Evolutionary conservation across 305 asterid species (phyloP), one percentile per base, ranked within the genome.

Genomic region (Fraxinus platypoda): DNA sequence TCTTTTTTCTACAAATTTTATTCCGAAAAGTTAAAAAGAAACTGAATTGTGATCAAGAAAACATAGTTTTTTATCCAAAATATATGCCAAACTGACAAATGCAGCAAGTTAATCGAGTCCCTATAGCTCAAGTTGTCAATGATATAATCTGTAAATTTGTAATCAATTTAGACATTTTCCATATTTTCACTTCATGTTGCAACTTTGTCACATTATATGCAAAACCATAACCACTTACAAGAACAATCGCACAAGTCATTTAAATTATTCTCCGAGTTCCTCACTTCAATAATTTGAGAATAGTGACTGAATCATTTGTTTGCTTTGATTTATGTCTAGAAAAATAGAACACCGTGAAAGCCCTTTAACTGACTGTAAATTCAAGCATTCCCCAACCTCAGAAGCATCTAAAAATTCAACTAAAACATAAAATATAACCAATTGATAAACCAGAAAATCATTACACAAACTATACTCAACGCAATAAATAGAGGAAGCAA

Each of bases 1-100:
- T 93, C 90, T 86, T 91, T 90, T 90, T 96, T 76, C 98, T 96
- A 88, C 83, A 86, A 88, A 41, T 80, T 64, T 64, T 46, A 13
- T 3, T 46, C 70, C 28, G 8, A 59, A 64, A 64, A 8, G 17
- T 33, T 19, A 41, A 52, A 77, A 64, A 9, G 70, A 59, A 59
- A 8, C 30, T 19, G 23, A 59, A 6, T 59, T n/a, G 7, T 7
- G 11, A 62, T 62, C 73, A 23, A 25, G 34, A 23, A 64, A 64
- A 64, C 73, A 25, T 64, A 19, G 28, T 52, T 54, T 64, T 26
- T 25, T 2, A 23, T 64, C 34, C 73, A 64, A 64, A 64, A 35
- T 7, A 64, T 64, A 8, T 64, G 73, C 34, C 26, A 25, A 23
- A 64, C 15, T 64, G 73, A 64, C 11, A 25, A 59, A 64, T 64